Base-by-base conservation (phyloP, 2,329 filamentous ascomycete genomes). In the Sporothrix pallida region DNA sequence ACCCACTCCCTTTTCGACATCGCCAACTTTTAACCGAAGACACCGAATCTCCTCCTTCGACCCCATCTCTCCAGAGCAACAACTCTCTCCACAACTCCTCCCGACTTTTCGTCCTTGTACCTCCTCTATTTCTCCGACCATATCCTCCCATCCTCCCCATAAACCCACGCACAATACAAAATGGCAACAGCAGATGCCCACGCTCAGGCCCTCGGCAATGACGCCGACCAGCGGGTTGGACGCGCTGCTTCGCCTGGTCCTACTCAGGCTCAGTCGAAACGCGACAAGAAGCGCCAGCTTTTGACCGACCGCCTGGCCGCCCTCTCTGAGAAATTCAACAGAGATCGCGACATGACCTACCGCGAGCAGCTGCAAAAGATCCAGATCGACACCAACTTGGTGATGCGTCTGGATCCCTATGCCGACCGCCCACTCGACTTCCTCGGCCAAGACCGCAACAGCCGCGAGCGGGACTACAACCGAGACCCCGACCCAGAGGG, bases 351-450 rank as follows among this genome's bases (percentile, higher is more conserved):
- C 81, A 86, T 88, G 76, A 91, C 94, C 78, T 98, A 97, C 82
- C 90, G 95, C 75, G 93, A 96, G 77, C 94, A 98, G 82, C 88
- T 98, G 1, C 92, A 96, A 79, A 93, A 93, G 77, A 90, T 98
- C n/a, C 95, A 98, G 83, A 91, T 93, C 76, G 95, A 97, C 81
- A 94, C 95, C 83, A 93, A 89, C 74, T 87, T 97, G 63, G 93
- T 97, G 77, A 91, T 94, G 81, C 91, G 93, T 77, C 93, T 96
- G 71, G 92, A 97, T 79, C 92, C 93, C 0, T 97, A 97, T 81
- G 86, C 87, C 26, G 83, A 84, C 67, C 81, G 83, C 23, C 83
- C 84, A 1, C 81, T 84, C 2, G 85, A 87, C 76, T 76, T 75
- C 12, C 69, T 77, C 15, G 76, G 74, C 23, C 52, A 60, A 12